Evolutionary conservation across 1,139 yeast genomes (phyloP).

Genomic region (Keqinozyma sinolaborantium): DNA sequence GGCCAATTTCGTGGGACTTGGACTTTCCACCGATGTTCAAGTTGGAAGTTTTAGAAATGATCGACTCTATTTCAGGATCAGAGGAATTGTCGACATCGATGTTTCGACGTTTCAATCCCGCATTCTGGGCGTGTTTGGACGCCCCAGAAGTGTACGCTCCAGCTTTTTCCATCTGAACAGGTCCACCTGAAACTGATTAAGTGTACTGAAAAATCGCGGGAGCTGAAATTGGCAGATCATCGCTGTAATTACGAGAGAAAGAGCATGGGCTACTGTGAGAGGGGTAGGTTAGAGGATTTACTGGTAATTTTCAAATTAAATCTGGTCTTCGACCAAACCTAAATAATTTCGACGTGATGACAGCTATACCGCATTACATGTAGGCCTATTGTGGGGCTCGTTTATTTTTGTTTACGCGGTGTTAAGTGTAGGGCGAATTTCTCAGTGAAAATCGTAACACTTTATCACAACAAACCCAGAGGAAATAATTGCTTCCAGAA

Average conservation of each 20-base stretch:
- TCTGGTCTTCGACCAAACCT: no score
- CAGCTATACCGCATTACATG: no score
- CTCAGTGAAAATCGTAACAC: not conserved
- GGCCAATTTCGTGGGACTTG: constrained; percentile 4
- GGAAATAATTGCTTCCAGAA: constrained; percentile 3
- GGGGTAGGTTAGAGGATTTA: no score
- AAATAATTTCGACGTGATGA: no score
- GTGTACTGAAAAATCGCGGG: constrained; percentile 3
- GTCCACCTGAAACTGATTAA: constrained; percentile 8
- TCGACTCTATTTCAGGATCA: constrained; percentile 21
- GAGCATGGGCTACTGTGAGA: no score
- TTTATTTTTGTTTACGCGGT: not conserved
- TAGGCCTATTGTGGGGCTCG: constrained; percentile 1
- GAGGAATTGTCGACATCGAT: constrained; percentile 3
- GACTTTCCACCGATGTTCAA: constrained; percentile 13
- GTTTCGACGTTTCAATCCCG: constrained; percentile 2
- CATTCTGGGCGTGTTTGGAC: constrained; percentile 1
- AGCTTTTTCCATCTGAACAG: constrained; percentile 1
- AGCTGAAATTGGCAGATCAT: no score
- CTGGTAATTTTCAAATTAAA: no score
- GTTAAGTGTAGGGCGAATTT: not conserved
- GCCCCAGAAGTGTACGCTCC: constrained; percentile 4
- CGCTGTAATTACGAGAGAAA: no score
- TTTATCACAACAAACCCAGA: constrained; percentile 2
- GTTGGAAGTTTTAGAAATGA: constrained; percentile 23